These are phyloP conservation scores for Suillus decipiens DNA, from an alignment of 768 basidiomycete species.

Conservation along the genomic window DNA sequence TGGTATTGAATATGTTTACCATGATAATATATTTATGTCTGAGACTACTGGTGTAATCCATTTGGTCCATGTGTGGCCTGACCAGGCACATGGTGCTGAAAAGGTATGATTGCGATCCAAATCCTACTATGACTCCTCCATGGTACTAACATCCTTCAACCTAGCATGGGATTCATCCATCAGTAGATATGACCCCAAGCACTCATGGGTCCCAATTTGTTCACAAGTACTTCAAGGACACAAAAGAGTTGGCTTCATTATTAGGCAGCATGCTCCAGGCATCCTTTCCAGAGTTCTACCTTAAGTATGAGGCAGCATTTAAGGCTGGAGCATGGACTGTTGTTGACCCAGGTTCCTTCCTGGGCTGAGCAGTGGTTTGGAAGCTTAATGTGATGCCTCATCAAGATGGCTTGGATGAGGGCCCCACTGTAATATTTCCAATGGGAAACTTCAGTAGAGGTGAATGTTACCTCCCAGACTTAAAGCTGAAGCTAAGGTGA, in stretches of 20 bases:
- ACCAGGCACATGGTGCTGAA: background rate
- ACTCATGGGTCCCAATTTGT: background rate
- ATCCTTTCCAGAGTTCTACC: background rate
- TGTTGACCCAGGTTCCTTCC: background rate
- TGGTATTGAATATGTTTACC: background rate
- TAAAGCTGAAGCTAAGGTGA: background rate
- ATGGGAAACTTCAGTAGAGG: background rate
- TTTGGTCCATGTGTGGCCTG: background rate
- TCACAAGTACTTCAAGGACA: background rate
- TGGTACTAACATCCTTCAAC: background rate
- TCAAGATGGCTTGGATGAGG: background rate
- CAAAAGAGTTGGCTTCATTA: background rate
- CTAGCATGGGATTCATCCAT: background rate
- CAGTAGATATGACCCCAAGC: background rate
- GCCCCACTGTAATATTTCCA: background rate
- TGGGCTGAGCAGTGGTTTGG: background rate
- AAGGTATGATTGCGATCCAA: background rate
- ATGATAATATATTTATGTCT: background rate
- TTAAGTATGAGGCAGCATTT: background rate
- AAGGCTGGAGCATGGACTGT: background rate
- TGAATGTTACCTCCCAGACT: background rate
- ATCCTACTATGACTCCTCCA: no score
- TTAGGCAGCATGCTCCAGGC: background rate
- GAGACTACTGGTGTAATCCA: background rate
- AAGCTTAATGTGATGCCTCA: background rate